These are phyloP conservation scores for Naumovozyma castellii DNA, from an alignment of 805 yeast species.

Conservation along the genomic window DNA sequence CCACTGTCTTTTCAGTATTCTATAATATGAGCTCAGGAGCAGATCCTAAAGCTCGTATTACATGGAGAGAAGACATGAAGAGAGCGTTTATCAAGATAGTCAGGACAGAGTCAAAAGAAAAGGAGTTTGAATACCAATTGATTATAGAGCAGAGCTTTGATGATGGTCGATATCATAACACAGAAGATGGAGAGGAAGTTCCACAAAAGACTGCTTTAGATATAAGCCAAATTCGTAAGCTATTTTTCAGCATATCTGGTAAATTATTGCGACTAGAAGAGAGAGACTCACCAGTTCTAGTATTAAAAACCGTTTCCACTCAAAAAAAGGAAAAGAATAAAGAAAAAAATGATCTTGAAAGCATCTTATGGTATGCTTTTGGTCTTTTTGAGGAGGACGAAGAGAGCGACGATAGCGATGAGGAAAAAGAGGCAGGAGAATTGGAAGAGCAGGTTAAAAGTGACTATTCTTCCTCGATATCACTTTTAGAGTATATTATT, in stretches of 20 bases:
- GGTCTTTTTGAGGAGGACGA: conserved; percentile 32
- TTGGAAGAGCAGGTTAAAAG: conserved; percentile 2
- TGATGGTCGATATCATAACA: conserved; percentile 67
- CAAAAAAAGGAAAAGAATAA: conserved; percentile 9
- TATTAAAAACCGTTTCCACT: conserved; percentile 37
- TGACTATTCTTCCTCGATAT: conserved; percentile 36
- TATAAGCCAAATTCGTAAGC: conserved; percentile 36
- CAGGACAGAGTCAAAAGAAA: conserved; percentile 15
- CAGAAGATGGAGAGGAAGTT: conserved; percentile 34
- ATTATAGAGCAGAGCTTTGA: conserved; percentile 48
- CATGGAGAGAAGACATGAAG: conserved; percentile 70
- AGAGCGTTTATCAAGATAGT: conserved; percentile 39
- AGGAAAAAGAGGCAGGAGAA: conserved; percentile 25
- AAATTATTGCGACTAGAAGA: conserved; percentile 53
- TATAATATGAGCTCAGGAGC: conserved; percentile 40
- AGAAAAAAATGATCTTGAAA: conserved; percentile 17
- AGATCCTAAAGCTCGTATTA: conserved; percentile 31
- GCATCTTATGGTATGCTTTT: conserved; percentile 43
- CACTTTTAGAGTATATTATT: conserved; percentile 54
- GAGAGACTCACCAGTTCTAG: conserved; percentile 54
- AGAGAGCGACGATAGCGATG: conserved; percentile 20
- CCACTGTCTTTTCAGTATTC: conserved; percentile 54
- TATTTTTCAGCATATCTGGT: conserved; percentile 67
- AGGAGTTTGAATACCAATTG: conserved; percentile 35
- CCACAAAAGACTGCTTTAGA: conserved; percentile 31